Base-by-base conservation (phyloP, 1,284 basidiomycete genomes). In the Coniophora puteana region DNA sequence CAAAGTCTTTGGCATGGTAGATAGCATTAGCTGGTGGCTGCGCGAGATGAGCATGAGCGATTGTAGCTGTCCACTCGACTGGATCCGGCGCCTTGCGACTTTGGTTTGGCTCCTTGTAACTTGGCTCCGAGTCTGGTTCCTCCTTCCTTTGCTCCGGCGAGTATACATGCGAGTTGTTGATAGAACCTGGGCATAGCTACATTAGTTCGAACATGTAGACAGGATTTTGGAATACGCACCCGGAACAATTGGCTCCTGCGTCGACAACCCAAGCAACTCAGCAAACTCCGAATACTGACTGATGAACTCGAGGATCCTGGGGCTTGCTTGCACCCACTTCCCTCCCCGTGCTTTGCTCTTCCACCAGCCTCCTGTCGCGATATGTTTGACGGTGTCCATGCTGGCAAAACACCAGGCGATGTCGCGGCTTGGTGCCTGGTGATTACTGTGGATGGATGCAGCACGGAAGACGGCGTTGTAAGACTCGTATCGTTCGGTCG, bases 341-440 rank as follows among this genome's bases (percentile, higher is more conserved):
- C 21, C 8, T n/a, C 21, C 14, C 14, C 14, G 8, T 16, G 5
- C 8, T 13, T 45, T 22, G 20, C n/a, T n/a, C n/a, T 36, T 36
- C 46, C 46, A 48, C 13, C 16, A 45, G 0, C 44, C 39, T 1
- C 44, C 40, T 4, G 27, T 46, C 2, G 39, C 17, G 7, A 57
- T 36, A 20, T 57, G 53, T 14, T 52, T 53, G 26, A 56, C 23
- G 16, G 18, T 25, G 18, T 52, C 44, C 12, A 45, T 37, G 11
- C 23, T 20, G 3, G 46, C 44, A 28, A 55, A 55, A 2, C 32
- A 27, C 5, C 31, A n/a, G 25, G 48, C 50, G 22, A 40, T 38
- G 22, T 57, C 52, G 8, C 23, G 28, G 20, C 50, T 55, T 16
- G 43, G 47, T 4, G 40, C 40, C 17, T 47, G 43, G 2, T 14